Evolutionary conservation across 345 rosid genomes (phyloP).

Genomic region (Populus simonii): DNA sequence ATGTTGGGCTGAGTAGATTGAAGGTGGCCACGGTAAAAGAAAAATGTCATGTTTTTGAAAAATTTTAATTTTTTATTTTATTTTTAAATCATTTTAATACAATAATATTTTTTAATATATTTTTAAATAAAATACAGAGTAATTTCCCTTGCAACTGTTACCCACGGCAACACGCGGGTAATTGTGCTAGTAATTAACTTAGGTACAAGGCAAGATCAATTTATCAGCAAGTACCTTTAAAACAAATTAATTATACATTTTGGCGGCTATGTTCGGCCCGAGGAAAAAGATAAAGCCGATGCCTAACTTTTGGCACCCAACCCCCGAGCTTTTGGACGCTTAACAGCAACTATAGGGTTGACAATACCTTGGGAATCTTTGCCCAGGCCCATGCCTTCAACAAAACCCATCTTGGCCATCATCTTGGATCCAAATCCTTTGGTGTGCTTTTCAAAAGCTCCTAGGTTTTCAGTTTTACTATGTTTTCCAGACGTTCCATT

Average conservation of each 20-base stretch:
- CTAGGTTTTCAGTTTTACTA: slow-evolving; percentile 22
- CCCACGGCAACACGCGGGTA: too few species aligned
- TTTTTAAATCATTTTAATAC: too few species aligned
- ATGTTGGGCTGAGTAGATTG: too few species aligned
- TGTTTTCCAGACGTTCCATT: not conserved
- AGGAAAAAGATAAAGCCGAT: not conserved
- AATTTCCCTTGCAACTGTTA: too few species aligned
- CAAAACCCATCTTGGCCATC: slow-evolving; percentile 90
- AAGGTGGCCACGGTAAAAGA: too few species aligned
- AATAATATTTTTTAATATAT: too few species aligned
- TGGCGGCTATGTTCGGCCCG: not conserved
- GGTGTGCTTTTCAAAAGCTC: slow-evolving; percentile 80
- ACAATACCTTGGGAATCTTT: slow-evolving; percentile 71
- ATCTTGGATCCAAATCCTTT: slow-evolving; percentile 85
- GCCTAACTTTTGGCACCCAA: slow-evolving; percentile 56
- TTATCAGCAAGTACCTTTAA: not conserved
- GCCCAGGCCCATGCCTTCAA: slow-evolving; percentile 82
- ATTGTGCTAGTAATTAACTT: too few species aligned
- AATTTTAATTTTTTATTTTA: too few species aligned
- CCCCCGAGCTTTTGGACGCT: slow-evolving; percentile 65
- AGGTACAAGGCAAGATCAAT: too few species aligned
- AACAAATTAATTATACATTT: not conserved
- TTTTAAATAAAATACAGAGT: too few species aligned
- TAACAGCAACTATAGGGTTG: slow-evolving; percentile 56
- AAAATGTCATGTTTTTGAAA: too few species aligned